Percentiles rank a stretch among this genome's conserved stretches.
Evolutionary conservation across 1,284 basidiomycete species (phyloP).

Genomic region (Anthracocystis walkeri): DNA sequence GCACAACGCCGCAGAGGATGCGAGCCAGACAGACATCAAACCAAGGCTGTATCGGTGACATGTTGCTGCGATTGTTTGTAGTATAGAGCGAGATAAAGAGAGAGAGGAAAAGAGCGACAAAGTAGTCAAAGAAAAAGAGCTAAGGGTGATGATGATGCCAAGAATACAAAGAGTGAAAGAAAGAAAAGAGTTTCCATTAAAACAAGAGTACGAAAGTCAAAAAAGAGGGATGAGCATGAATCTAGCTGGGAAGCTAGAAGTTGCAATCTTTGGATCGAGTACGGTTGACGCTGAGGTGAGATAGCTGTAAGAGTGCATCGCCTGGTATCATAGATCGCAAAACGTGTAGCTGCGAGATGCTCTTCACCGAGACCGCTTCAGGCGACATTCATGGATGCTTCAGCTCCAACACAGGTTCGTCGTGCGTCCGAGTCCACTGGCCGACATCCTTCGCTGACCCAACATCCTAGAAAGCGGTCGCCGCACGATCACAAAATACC

Average conservation of each 20-base stretch:
- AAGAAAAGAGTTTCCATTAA: constrained; percentile 35
- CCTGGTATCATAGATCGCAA: neutral
- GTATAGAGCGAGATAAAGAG: constrained; percentile 3
- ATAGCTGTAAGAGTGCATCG: neutral
- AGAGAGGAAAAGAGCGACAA: neutral
- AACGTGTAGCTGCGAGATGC: too few relatives aligned
- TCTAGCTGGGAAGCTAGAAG: neutral
- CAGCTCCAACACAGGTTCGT: neutral
- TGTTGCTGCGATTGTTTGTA: constrained; percentile 15
- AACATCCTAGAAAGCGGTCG: neutral
- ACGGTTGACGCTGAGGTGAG: too few relatives aligned
- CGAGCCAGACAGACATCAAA: neutral
- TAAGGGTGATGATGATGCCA: constrained; percentile 7
- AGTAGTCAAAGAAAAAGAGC: neutral
- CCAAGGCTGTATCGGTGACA: neutral
- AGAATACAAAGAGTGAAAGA: constrained; percentile 12
- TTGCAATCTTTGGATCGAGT: too few relatives aligned
- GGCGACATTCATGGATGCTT: neutral
- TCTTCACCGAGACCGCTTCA: too few relatives aligned
- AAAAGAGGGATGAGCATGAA: constrained; percentile 3
- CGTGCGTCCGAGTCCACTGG: neutral
- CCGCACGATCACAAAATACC: constrained; percentile 38
- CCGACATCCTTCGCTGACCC: neutral
- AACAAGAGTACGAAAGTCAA: constrained; percentile 36
- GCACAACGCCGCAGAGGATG: too few relatives aligned